Evolutionary conservation across 2,329 filamentous ascomycete species (phyloP), one percentile per base, ranked within the genome.

Genomic region (Sporothrix protearum): DNA sequence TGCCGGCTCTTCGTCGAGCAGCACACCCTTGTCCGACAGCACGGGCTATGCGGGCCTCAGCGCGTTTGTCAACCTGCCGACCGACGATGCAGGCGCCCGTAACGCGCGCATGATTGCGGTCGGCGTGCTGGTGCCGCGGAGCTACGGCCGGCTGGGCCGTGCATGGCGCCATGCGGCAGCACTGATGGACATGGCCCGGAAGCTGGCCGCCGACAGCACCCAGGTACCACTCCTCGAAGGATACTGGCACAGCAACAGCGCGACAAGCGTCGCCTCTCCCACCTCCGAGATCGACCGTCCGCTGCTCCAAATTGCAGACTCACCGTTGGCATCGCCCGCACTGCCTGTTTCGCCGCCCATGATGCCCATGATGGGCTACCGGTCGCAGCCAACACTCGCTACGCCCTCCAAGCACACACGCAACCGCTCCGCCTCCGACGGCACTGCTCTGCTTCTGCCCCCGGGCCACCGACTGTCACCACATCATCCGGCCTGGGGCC

Each of bases 41-140:
- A 71, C 88, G 64, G 85, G 88, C 61, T 91, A 94, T 82, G 94
- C 94, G 5, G 96, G 96, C 36, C 85, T 98, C 76, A 97, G 94
- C 82, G 94, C 94, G 36, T 99, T 97, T 79, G 85, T 96, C 79
- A 97, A 97, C 80, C 88, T 87, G 74, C 91, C 92, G 2, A 94
- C 93, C 66, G 89, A 91, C 16, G 92, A 93, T 76, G 88, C 87
- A 73, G 89, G 88, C 69, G 88, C 92, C 69, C 91, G 96, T 73
- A 92, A 97, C 84, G 96, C 96, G 67, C 89, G 92, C 76, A 97
- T 99, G 89, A 89, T 97, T 74, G 92, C 95, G 16, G 93, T 98
- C 0, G 96, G 96, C 53, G 88, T 95, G 36, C 83, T 99, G 75
- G 94, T 98, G 1, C 93, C 93, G 7, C 81, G 97, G 68, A 95